A percentile compares a stretch with the other conserved stretches of the same genome.
Evolutionary conservation across 2,329 filamentous ascomycete genomes (phyloP).

Genomic region (Drechslerella dactyloides): DNA sequence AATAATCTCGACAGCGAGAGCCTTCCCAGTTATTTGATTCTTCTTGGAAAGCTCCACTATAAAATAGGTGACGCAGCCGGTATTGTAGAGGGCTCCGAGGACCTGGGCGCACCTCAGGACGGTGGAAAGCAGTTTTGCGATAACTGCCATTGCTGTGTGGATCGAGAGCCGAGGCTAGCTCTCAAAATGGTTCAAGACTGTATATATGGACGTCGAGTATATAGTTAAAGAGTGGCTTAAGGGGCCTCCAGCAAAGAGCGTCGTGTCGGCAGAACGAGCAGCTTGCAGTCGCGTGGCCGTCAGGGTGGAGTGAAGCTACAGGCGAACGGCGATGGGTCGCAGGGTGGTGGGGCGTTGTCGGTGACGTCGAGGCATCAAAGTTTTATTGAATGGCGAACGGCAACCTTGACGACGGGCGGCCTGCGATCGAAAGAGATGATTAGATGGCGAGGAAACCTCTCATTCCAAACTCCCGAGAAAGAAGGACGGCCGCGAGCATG

Average conservation of each 20-base stretch:
- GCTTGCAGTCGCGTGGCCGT: background rate
- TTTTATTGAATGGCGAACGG: background rate
- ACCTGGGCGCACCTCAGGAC: conserved; percentile 26
- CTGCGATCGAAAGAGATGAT: background rate
- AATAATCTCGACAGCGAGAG: conserved; percentile 40
- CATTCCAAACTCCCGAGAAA: background rate
- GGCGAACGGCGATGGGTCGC: background rate
- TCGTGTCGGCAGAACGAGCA: background rate
- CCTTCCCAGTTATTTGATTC: conserved; percentile 29
- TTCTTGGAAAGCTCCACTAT: conserved; percentile 38
- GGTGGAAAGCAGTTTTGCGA: conserved; percentile 35
- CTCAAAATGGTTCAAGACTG: background rate
- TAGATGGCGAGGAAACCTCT: background rate
- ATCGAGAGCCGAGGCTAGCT: background rate
- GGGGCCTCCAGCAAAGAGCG: background rate
- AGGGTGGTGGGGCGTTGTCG: background rate
- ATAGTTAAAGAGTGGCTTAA: background rate
- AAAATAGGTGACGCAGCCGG: conserved; percentile 36
- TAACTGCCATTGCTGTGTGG: conserved; percentile 25
- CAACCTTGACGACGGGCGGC: too few relatives aligned
- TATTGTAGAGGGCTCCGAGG: conserved; percentile 35
- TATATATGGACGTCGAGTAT: background rate
- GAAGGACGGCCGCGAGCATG: background rate
- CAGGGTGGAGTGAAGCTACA: background rate
- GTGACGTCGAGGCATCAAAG: conserved; percentile 6